These are phyloP conservation scores for Kokia cookei DNA, from an alignment of 441 rosid species.

Conservation along the genomic window DNA sequence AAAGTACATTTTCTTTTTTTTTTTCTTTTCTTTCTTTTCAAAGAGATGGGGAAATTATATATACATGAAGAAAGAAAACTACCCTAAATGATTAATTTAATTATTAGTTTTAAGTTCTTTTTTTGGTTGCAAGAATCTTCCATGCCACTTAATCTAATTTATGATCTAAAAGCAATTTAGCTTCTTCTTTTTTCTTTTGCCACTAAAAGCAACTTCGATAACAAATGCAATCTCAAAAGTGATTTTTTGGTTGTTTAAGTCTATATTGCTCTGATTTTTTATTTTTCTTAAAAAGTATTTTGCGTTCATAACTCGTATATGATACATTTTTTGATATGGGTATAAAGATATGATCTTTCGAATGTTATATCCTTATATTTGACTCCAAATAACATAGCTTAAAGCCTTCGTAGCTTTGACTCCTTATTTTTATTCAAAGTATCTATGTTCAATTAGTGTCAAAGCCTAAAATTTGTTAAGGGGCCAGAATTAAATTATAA, in stretches of 20 bases:
- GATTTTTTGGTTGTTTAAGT: not conserved
- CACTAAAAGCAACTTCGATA: not conserved
- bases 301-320: not conserved
- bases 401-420: too few species aligned
- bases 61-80: not conserved
- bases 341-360: not conserved
- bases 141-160: constrained; percentile 1
- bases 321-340: not conserved
- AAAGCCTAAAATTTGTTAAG: too few species aligned
- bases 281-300: not conserved
- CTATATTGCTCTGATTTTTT: not conserved
- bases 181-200: not conserved
- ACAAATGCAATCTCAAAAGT: not conserved
- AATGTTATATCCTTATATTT: too few species aligned
- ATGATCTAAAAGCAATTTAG: not conserved
- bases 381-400: too few species aligned
- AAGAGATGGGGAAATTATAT: constrained; percentile 6
- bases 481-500: too few species aligned
- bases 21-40: not conserved
- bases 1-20: constrained; percentile 18
- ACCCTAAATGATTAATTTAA: constrained; percentile 11
- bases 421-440: too few species aligned
- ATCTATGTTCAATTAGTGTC: too few species aligned
- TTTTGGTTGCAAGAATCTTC: constrained; percentile 15
- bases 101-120: constrained; percentile 8